A percentile compares a stretch with the other conserved stretches of the same genome.
Evolutionary conservation across 1,139 yeast genomes (phyloP).

Genomic region (Protomyces inouyei): DNA sequence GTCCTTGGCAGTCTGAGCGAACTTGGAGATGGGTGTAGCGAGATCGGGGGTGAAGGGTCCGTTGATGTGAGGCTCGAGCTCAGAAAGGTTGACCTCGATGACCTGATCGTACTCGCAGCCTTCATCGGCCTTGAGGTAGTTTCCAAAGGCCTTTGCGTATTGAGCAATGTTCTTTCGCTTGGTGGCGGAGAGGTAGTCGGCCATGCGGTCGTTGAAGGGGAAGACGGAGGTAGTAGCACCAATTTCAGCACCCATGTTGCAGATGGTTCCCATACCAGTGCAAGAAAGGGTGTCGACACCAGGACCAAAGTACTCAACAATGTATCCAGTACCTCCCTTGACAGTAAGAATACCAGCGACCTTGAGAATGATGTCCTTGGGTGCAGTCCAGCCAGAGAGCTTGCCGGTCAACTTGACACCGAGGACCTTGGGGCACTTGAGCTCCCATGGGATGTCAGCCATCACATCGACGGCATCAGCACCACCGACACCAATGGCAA

Average conservation of each 20-base stretch:
- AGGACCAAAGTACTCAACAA: slow-evolving; percentile 95
- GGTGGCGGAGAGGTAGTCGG: slow-evolving; percentile 82
- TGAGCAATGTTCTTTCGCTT: slow-evolving; percentile 78
- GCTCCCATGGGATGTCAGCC: slow-evolving; percentile 95
- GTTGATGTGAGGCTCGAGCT: slow-evolving; percentile 94
- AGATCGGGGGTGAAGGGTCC: slow-evolving; percentile 99
- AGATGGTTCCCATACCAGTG: slow-evolving; percentile 99
- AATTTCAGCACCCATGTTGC: slow-evolving; percentile 99
- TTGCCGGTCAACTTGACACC: slow-evolving; percentile 96
- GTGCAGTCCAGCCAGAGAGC: slow-evolving; percentile 97
- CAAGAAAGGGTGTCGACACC: slow-evolving; percentile 95
- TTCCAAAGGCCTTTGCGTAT: slow-evolving; percentile 59
- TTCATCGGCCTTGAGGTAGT: slow-evolving; percentile 81
- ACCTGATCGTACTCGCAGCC: slow-evolving; percentile 96
- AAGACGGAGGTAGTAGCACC: slow-evolving; percentile 98
- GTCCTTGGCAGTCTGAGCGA: slow-evolving; percentile 80
- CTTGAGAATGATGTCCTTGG: slow-evolving; percentile 93
- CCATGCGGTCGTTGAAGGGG: slow-evolving; percentile 94
- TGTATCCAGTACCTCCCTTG: slow-evolving; percentile 98
- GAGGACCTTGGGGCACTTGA: slow-evolving; percentile 94
- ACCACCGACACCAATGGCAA: slow-evolving; percentile 99
- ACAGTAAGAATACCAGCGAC: slow-evolving; percentile 97
- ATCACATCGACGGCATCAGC: slow-evolving; percentile 99
- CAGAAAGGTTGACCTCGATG: slow-evolving; percentile 88
- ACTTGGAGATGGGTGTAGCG: slow-evolving; percentile 92